Base-by-base conservation (phyloP, 2,329 filamentous ascomycete species). In the Claviceps paspali region DNA sequence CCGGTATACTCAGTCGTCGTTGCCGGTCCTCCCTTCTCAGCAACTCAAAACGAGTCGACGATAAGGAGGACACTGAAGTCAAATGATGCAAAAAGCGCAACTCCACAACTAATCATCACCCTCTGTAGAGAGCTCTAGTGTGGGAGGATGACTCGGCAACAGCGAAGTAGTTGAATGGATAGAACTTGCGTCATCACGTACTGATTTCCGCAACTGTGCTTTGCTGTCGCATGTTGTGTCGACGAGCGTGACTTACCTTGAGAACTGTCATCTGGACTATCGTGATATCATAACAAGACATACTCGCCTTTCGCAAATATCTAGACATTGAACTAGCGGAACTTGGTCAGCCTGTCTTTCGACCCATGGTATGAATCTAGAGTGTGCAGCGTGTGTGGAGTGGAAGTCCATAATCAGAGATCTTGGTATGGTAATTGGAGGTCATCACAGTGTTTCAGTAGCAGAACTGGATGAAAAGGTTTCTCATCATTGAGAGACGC, bases 101-200 rank as follows among this genome's bases (percentile, higher is more conserved):
- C 79, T 82, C 74, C 78, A 83, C 79, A 78, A 82, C 79, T 69
- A 55, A 60, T 83, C 79, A 67, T 83, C 60, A 64, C 68, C 39
- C 43, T 43, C 46, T 36, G 22, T 42, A 29, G 40, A 47, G 42
- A 43, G 44, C 74, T 84, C 64, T 56, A 72, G 78, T 82, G 74
- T 58, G 78, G 72, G 69, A 83, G 80, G 64, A 72, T 75, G 70
- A 72, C 76, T 80, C 65, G 78, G 77, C 65, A 56, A 62, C 61
- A 59, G 69, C 65, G 69, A 68, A 57, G 65, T 80, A 68, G 73
- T 78, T 70, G 76, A 81, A 81, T 81, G 76, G 76, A 81, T 80
- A 77, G 47, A 75, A 75, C 76, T 76, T 62, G 55, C 55, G 44
- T 62, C 56, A 62, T 62, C 57, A 61, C 53, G 41, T 40, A 18